Evolutionary conservation across 176 grass and related monocot genomes (phyloP).

Genomic region (Leersia perrieri): DNA sequence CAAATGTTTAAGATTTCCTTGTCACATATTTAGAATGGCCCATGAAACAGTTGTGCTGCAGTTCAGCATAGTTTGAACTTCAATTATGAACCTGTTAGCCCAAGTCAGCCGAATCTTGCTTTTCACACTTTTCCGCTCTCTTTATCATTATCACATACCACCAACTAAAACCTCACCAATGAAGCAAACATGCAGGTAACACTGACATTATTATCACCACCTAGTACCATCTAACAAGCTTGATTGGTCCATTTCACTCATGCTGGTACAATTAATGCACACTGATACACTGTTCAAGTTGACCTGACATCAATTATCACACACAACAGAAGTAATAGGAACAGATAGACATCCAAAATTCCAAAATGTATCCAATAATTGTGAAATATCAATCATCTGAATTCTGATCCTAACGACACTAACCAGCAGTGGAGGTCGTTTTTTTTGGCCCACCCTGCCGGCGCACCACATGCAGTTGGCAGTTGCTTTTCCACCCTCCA

Average conservation of each 20-base stretch:
- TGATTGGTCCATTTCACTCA: not conserved
- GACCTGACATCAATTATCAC: constrained; percentile 12
- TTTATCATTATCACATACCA: not conserved
- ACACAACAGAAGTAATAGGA: not conserved
- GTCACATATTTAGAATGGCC: not conserved
- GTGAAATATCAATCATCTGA: constrained; percentile 15
- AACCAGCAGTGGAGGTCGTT: constrained; percentile 15
- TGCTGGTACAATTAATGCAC: not conserved
- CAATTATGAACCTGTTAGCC: not conserved
- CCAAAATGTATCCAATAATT: constrained; percentile 34
- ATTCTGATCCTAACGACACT: constrained; percentile 8
- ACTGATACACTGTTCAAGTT: constrained; percentile 33
- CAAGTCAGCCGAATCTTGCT: not conserved
- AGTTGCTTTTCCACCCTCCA: not conserved
- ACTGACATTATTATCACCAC: not conserved
- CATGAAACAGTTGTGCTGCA: not conserved
- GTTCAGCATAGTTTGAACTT: not conserved
- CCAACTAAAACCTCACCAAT: not conserved
- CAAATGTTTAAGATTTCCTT: not conserved
- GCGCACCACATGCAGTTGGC: not conserved
- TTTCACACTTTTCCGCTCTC: not conserved
- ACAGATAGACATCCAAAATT: not conserved
- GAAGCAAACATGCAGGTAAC: not conserved
- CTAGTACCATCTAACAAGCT: not conserved
- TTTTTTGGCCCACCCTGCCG: constrained; percentile 1